Evolutionary conservation across 305 asterid species (phyloP).

Genomic region (Fraxinus velutina): DNA sequence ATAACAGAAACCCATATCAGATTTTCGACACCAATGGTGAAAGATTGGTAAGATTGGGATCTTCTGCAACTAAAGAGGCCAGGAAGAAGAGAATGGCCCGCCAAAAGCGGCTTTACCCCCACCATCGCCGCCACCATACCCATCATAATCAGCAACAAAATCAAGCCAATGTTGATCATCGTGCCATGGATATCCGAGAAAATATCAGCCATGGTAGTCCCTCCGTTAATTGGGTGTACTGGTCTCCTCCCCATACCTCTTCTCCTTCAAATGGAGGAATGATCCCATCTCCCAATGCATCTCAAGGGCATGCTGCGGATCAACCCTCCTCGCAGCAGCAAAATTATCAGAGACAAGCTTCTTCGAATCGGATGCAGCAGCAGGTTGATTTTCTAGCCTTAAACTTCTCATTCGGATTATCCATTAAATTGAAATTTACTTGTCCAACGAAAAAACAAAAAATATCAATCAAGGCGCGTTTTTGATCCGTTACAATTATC

Average conservation of each 20-base stretch:
- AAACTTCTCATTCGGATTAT: not conserved
- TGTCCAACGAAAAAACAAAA: not conserved
- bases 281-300: slow-evolving; percentile 23
- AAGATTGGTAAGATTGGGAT: slow-evolving; percentile 46
- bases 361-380: slow-evolving; percentile 38
- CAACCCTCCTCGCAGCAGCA: slow-evolving; percentile 28
- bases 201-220: slow-evolving; percentile 21
- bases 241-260: slow-evolving; percentile 30
- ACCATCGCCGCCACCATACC: slow-evolving; percentile 38
- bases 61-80: slow-evolving; percentile 80
- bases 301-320: slow-evolving; percentile 27
- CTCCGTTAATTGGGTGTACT: slow-evolving; percentile 37
- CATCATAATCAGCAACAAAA: slow-evolving; percentile 30
- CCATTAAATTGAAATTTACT: not conserved
- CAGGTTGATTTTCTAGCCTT: slow-evolving; percentile 33
- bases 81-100: slow-evolving; percentile 95
- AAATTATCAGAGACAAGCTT: slow-evolving; percentile 26
- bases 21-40: slow-evolving; percentile 44
- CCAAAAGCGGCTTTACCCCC: slow-evolving; percentile 43
- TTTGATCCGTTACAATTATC: not conserved
- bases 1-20: slow-evolving; percentile 41
- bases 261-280: slow-evolving; percentile 13
- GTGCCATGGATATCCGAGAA: slow-evolving; percentile 22
- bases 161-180: slow-evolving; percentile 26
- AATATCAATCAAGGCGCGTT: not conserved